Percentiles rank a stretch among this genome's conserved stretches.
Evolutionary conservation across 768 basidiomycete species (phyloP).

Genomic region (Amanita subjunquillea): DNA sequence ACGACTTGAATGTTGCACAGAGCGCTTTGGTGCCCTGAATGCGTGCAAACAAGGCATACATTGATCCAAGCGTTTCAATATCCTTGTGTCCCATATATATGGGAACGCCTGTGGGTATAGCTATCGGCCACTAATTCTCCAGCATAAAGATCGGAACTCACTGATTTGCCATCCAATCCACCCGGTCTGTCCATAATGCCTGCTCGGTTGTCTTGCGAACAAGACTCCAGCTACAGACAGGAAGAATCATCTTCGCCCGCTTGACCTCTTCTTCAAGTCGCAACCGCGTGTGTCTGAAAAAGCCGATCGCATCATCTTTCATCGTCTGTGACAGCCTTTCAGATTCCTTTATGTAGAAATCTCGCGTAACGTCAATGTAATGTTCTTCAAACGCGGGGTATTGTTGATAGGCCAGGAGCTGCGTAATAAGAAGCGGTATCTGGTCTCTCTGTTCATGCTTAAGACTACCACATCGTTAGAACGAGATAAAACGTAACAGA

Average conservation of each 20-base stretch:
- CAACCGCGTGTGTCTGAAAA: slow-evolving; percentile 37
- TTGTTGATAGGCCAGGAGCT: slow-evolving; percentile 45
- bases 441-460: slow-evolving; percentile 26
- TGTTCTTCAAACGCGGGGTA: slow-evolving; percentile 52
- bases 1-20: slow-evolving; percentile 47
- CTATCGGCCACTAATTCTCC: not conserved
- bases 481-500: not conserved
- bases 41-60: slow-evolving; percentile 55
- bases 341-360: slow-evolving; percentile 49
- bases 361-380: slow-evolving; percentile 37
- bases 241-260: slow-evolving; percentile 40
- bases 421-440: slow-evolving; percentile 42
- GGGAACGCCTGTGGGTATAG: slow-evolving; percentile 30
- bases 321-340: slow-evolving; percentile 21
- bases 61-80: slow-evolving; percentile 28
- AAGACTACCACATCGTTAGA: slow-evolving; percentile 15
- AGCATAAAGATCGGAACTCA: slow-evolving; percentile 8
- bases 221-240: slow-evolving; percentile 35
- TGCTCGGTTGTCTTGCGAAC: slow-evolving; percentile 45
- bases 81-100: slow-evolving; percentile 37
- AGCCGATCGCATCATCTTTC: slow-evolving; percentile 35
- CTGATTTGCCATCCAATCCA: slow-evolving; percentile 28
- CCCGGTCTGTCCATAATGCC: slow-evolving; percentile 33
- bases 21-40: slow-evolving; percentile 46
- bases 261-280: slow-evolving; percentile 49